A percentile compares a stretch with the other conserved stretches of the same genome.
Evolutionary conservation across 2,329 filamentous ascomycete species (phyloP).

Genomic region (Daldinia sp.): DNA sequence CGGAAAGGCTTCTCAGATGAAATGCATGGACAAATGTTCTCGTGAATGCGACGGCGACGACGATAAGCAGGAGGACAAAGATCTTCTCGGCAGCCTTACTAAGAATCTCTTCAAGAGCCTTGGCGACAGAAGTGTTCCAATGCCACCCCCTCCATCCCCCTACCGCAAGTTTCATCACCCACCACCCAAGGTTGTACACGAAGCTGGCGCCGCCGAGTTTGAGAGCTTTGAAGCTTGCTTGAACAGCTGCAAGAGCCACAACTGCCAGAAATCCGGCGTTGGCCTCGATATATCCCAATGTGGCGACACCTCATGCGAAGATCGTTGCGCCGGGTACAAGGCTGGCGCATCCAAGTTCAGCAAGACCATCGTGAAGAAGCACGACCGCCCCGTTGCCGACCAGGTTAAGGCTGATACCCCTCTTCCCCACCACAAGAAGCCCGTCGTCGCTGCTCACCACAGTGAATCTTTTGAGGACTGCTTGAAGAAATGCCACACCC

Average conservation of each 20-base stretch:
- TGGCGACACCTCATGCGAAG: constrained; percentile 14
- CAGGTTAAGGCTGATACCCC: not conserved
- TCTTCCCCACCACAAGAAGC: not conserved
- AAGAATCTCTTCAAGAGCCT: constrained; percentile 2
- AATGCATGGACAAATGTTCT: constrained; percentile 24
- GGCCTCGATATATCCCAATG: constrained; percentile 19
- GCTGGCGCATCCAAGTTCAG: not conserved
- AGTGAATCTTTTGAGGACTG: constrained; percentile 10
- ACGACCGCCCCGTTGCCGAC: not conserved
- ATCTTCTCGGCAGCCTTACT: not conserved
- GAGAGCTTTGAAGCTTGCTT: not conserved
- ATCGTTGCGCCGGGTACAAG: constrained; percentile 17
- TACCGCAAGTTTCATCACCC: not conserved
- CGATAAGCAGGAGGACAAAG: constrained; percentile 8
- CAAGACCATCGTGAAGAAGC: constrained; percentile 1
- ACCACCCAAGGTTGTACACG: not conserved
- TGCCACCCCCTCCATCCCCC: not conserved
- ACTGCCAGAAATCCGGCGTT: constrained; percentile 26
- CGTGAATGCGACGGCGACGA: constrained; percentile 19
- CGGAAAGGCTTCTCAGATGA: constrained; percentile 15
- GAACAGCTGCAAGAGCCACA: constrained; percentile 14
- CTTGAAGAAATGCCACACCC: constrained; percentile 23
- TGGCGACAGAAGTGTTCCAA: not conserved
- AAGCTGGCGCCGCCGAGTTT: not conserved
- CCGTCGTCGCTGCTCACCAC: not conserved